These are phyloP conservation scores for Asterophora lycoperdoides DNA, from an alignment of 768 basidiomycete genomes.

Conservation along the genomic window DNA sequence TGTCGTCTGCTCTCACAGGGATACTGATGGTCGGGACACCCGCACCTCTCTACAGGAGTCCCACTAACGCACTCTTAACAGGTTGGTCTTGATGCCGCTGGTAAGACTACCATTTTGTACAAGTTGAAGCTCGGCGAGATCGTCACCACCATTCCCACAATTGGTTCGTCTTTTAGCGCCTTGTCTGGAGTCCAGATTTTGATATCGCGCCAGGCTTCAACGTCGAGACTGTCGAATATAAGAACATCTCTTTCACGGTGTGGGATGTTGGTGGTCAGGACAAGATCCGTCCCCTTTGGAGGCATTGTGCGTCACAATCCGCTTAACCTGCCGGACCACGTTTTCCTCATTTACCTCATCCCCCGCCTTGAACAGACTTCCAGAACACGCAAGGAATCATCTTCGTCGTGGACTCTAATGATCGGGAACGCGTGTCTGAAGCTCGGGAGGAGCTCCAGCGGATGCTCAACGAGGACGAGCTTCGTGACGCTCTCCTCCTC, in stretches of 20 bases:
- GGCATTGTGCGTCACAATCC: slow-evolving; percentile 80
- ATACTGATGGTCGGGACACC: slow-evolving; percentile 80
- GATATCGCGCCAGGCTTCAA: slow-evolving; percentile 78
- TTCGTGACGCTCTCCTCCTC: slow-evolving; percentile 95
- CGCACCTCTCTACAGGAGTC: slow-evolving; percentile 12
- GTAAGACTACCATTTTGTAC: slow-evolving; percentile 98
- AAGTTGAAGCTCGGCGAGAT: slow-evolving; percentile 99
- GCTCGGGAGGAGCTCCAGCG: slow-evolving; percentile 98
- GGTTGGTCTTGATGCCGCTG: slow-evolving; percentile 99
- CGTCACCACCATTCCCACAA: slow-evolving; percentile 99
- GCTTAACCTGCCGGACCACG: slow-evolving; percentile 9
- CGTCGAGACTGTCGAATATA: slow-evolving; percentile 99
- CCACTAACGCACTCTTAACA: slow-evolving; percentile 23
- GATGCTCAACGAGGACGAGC: slow-evolving; percentile 99
- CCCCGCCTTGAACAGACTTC: slow-evolving; percentile 67
- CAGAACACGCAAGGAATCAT: slow-evolving; percentile 99
- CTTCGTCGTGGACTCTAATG: slow-evolving; percentile 99
- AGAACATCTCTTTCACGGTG: slow-evolving; percentile 99
- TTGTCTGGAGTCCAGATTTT: slow-evolving; percentile 16
- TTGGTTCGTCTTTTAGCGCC: slow-evolving; percentile 59
- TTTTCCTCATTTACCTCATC: slow-evolving; percentile 15
- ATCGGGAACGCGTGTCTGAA: slow-evolving; percentile 98
- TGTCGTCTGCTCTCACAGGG: slow-evolving; percentile 49
- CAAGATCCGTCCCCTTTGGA: slow-evolving; percentile 99
- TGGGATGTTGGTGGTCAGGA: slow-evolving; percentile 99